A percentile compares a stretch with the other conserved stretches of the same genome.
phyloP scores from a whole-genome alignment of 2,329 filamentous ascomycete genomes.

The Cercospora sp. region DNA sequence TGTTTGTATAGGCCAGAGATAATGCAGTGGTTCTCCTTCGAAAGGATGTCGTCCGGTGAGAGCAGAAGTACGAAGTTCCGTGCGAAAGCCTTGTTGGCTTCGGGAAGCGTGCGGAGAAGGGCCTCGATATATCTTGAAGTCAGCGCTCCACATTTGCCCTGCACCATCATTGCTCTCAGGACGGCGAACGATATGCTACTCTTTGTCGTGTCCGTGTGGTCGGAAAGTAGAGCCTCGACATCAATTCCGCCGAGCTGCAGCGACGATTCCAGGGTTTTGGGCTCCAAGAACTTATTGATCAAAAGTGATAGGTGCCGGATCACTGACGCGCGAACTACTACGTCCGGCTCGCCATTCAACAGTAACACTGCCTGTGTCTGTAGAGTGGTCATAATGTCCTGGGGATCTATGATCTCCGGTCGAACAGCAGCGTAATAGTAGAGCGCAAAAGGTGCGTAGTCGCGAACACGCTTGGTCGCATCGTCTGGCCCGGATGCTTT shows the following conservation, averaged over 20 bases:
- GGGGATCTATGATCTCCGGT: slow-evolving; percentile 34
- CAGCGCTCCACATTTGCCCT: slow-evolving; percentile 51
- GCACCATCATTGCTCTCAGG: slow-evolving; percentile 60
- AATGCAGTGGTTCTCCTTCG: slow-evolving; percentile 60
- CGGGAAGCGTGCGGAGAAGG: slow-evolving; percentile 54
- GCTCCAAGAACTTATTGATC: slow-evolving; percentile 51
- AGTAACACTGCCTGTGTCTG: slow-evolving; percentile 28
- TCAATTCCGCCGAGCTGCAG: slow-evolving; percentile 33
- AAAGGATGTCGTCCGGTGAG: slow-evolving; percentile 61
- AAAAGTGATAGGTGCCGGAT: slow-evolving; percentile 49
- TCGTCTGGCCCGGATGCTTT: slow-evolving; percentile 15
- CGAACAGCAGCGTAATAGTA: slow-evolving; percentile 38
- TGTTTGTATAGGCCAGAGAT: slow-evolving; percentile 65
- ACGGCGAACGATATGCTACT: slow-evolving; percentile 62
- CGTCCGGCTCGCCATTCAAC: slow-evolving; percentile 17
- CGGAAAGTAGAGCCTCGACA: slow-evolving; percentile 43
- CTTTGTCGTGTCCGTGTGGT: slow-evolving; percentile 40
- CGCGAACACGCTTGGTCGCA: background rate
- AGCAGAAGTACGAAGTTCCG: slow-evolving; percentile 61
- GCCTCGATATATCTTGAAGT: slow-evolving; percentile 45
- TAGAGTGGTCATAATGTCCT: slow-evolving; percentile 32
- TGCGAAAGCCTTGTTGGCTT: slow-evolving; percentile 50
- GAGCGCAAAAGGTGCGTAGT: slow-evolving; percentile 31
- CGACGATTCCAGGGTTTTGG: slow-evolving; percentile 42
- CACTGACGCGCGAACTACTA: slow-evolving; percentile 35